Evolutionary conservation across 148 eudicot genomes (phyloP), one percentile per base, ranked within the genome.

Genomic region (Vaccinium myrtillus): DNA sequence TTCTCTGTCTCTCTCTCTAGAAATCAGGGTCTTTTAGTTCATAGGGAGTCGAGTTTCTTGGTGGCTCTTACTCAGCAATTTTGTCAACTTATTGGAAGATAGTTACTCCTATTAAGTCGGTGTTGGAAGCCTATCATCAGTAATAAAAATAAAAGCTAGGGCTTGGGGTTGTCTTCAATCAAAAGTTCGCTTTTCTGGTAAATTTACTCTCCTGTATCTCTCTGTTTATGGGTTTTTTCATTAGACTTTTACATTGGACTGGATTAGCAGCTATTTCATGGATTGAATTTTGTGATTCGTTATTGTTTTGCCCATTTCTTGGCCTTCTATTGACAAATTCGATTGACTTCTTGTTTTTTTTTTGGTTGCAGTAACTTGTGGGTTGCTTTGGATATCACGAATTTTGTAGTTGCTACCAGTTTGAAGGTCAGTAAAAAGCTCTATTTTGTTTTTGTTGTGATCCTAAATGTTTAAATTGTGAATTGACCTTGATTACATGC

Each of bases 361-460:
- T 32, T 2, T 14, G 8, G 43, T 81, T 85, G 54, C 84, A 75
- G 75, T 50, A 36, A 21, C 14, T 61, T 25, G 55, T 70, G 83
- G 78, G 53, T 32, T 23, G 87, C 32, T 56, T 74, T n/a, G 75
- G 77, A 75, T 50, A 82, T 48, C 16, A 30, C 48, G 30, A 56
- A 30, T 58, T 69, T n/a, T 16, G 56, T 81, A 2, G 77, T 51
- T 48, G 18, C 61, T 65, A 74, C 59, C 74, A 36, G 19, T 63
- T 12, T 70, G 0, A 75, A 81, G 56, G 75, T 81, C 59, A 81
- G 63, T 55, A 7, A 4, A 27, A 16, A 70, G 7, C 23, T 48
- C 2, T 27, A 13, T 71, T 80, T 23, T 27, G 21, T 13, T 36
- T 54, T 77, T 50, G 12, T 83, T 75, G 36, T 27, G 65, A 43